These are phyloP conservation scores for Populus ilicifolia DNA, from an alignment of 345 rosid genomes.

Conservation along the genomic window DNA sequence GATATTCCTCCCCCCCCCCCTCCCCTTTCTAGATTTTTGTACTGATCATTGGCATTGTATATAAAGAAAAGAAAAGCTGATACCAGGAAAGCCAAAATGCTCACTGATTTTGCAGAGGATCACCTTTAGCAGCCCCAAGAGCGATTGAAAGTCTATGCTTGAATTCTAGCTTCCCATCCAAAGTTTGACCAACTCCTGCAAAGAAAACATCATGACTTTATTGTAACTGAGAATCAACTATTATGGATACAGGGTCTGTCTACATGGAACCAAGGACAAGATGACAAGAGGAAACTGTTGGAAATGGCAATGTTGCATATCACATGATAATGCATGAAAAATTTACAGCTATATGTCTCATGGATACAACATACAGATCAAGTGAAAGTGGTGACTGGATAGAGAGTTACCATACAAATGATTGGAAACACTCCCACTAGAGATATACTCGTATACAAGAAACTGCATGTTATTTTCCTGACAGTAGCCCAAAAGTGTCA, in stretches of 20 bases:
- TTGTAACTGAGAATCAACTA: background rate
- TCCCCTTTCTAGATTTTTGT: background rate
- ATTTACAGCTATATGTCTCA: background rate
- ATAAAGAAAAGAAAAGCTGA: conserved; percentile 45
- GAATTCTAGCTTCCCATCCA: conserved; percentile 83
- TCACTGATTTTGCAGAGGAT: conserved; percentile 76
- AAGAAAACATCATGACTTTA: conserved; percentile 11
- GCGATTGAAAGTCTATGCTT: conserved; percentile 83
- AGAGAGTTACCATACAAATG: conserved; percentile 95
- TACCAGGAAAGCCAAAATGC: conserved; percentile 76
- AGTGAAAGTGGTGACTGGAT: conserved; percentile 27
- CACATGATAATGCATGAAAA: background rate
- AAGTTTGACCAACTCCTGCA: conserved; percentile 62
- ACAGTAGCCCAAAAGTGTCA: conserved; percentile 83
- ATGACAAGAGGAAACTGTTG: background rate
- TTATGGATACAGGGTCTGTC: background rate
- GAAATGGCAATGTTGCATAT: background rate
- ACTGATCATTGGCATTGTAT: conserved; percentile 14
- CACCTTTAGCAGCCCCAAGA: conserved; percentile 98
- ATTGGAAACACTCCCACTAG: conserved; percentile 95
- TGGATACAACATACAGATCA: conserved; percentile 1
- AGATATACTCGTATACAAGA: conserved; percentile 83
- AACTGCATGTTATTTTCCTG: conserved; percentile 77
- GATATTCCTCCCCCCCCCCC: background rate
- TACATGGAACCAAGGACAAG: background rate